phyloP scores from a whole-genome alignment of 208 protist species.

The Trypanosomatidae sp. region DNA sequence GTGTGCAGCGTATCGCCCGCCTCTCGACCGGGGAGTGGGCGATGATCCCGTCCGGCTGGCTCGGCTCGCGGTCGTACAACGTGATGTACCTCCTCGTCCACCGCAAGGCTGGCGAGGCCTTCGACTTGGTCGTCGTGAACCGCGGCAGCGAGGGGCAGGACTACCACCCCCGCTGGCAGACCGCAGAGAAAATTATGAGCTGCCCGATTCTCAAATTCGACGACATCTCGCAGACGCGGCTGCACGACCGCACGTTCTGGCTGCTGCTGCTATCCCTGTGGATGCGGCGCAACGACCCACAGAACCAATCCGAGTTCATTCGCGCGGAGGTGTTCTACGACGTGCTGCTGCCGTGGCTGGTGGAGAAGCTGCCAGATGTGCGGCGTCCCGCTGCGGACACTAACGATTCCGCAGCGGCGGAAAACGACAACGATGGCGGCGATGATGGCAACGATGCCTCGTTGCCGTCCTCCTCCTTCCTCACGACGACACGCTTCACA shows the following conservation, averaged over 20 bases:
- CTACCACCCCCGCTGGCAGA: conserved; percentile 70
- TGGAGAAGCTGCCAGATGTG: conserved; percentile 35
- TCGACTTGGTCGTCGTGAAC: conserved; percentile 58
- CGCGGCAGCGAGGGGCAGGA: conserved; percentile 42
- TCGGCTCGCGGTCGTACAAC: conserved; percentile 31
- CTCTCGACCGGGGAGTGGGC: conserved; percentile 53
- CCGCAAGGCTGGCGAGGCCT: conserved; percentile 21
- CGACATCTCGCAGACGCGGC: conserved; percentile 26
- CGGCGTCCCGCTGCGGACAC: background rate
- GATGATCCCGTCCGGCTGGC: conserved; percentile 58
- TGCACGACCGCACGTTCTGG: conserved; percentile 68
- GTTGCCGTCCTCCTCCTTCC: background rate
- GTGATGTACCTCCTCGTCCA: conserved; percentile 55
- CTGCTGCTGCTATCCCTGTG: conserved; percentile 65
- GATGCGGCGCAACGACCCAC: conserved; percentile 62
- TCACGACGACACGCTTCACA: conserved; percentile 30
- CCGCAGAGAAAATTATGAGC: conserved; percentile 48
- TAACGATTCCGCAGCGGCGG: too few species aligned
- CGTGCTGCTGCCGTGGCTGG: conserved; percentile 78
- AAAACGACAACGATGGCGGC: too few species aligned
- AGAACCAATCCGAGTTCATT: conserved; percentile 69
- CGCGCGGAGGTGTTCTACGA: conserved; percentile 84
- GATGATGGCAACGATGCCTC: background rate
- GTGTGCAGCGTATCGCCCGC: conserved; percentile 25
- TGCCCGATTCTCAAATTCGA: conserved; percentile 57